Conservation (phyloP, 768 basidiomycete species). For the Lactarius pseudohatsudake region DNA sequence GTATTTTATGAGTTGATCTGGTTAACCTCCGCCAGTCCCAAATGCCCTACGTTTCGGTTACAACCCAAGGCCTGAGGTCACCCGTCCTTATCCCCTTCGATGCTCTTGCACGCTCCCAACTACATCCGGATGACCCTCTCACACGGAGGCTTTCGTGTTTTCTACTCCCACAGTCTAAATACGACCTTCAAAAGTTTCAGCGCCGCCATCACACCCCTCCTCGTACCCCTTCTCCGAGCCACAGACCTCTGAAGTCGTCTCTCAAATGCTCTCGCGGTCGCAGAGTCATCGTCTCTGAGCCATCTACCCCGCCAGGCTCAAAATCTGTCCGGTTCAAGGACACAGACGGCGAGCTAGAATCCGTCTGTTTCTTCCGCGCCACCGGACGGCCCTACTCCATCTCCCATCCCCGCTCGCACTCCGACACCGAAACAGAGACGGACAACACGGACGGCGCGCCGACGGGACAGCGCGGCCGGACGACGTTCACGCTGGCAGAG, state of each 20-base stretch:
- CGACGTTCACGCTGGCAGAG: not conserved
- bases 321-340: constrained; percentile 21
- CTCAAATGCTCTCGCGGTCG: not conserved
- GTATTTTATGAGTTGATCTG: not conserved
- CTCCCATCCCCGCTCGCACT: not conserved
- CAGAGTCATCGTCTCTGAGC: not conserved
- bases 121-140: not conserved
- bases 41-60: constrained; percentile 17
- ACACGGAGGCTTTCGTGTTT: not conserved
- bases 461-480: too few relatives aligned
- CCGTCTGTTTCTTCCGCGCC: constrained; percentile 8
- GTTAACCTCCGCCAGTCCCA: not conserved
- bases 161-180: not conserved
- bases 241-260: constrained; percentile 5
- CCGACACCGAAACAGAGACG: constrained; percentile 16
- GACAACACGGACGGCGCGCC: not conserved
- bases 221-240: not conserved
- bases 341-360: constrained; percentile 1
- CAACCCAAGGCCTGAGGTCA: not conserved
- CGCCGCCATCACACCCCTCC: not conserved
- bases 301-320: not conserved
- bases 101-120: not conserved
- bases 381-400: constrained; percentile 15
- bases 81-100: not conserved
- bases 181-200: not conserved